Percentiles rank a stretch among this genome's conserved stretches.
These are phyloP conservation scores for Zygosaccharomyces pseudobailii DNA, from an alignment of 1,139 yeast species.

Conservation along the genomic window DNA sequence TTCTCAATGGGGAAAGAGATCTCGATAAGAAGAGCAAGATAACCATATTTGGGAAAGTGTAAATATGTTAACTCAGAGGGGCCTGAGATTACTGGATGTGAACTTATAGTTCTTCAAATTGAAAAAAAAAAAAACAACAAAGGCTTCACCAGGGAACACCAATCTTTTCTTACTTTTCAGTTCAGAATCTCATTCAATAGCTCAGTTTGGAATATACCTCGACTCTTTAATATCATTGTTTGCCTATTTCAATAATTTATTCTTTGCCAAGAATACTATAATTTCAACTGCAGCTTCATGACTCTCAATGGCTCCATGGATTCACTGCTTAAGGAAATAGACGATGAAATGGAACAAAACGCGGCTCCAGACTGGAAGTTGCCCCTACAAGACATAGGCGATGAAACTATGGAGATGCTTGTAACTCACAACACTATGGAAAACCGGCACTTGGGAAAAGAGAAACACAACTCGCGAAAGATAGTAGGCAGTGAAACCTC, in stretches of 20 bases:
- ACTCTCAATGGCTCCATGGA: conserved; percentile 17
- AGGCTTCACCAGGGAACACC: not conserved
- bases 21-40: not conserved
- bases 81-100: not conserved
- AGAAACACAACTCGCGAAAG: not conserved
- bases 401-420: conserved; percentile 32
- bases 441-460: conserved; percentile 4
- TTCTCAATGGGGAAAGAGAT: not conserved
- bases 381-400: conserved; percentile 29
- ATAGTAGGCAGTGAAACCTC: conserved; percentile 2
- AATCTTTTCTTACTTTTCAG: not conserved
- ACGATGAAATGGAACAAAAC: conserved; percentile 22
- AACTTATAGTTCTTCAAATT: not conserved
- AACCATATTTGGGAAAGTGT: not conserved
- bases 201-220: not conserved
- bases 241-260: not conserved
- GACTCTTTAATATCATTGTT: not conserved
- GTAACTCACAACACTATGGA: conserved; percentile 24
- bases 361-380: conserved; percentile 15
- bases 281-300: not conserved
- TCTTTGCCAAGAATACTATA: not conserved
- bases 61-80: not conserved
- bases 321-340: conserved; percentile 27
- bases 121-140: not conserved
- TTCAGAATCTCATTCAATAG: too few relatives aligned